Conservation (phyloP, 495 filamentous ascomycete genomes). For the Aspergillus panamensis region DNA sequence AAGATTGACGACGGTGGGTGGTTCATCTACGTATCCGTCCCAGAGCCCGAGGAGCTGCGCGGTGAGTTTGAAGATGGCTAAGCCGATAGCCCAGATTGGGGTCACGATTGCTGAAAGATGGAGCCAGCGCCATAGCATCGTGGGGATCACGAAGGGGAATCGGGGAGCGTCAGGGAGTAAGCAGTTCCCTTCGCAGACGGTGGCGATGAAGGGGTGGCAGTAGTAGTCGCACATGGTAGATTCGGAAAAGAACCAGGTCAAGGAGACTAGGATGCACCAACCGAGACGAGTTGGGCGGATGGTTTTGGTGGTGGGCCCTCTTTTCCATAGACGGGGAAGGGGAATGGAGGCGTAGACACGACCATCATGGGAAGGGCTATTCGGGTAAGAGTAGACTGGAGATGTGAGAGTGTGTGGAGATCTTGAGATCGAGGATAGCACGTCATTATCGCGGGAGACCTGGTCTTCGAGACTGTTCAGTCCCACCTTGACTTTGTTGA, state of each 20-base stretch:
- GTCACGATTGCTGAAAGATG: slow-evolving; percentile 32
- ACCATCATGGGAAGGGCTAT: slow-evolving; percentile 27
- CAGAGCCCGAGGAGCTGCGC: slow-evolving; percentile 39
- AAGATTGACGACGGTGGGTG: slow-evolving; percentile 25
- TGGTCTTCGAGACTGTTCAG: slow-evolving; percentile 63
- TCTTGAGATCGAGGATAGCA: slow-evolving; percentile 17
- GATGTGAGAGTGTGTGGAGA: slow-evolving; percentile 7
- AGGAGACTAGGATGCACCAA: slow-evolving; percentile 43
- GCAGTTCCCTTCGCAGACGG: slow-evolving; percentile 45
- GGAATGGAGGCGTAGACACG: slow-evolving; percentile 45
- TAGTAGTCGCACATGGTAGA: slow-evolving; percentile 58
- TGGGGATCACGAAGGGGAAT: slow-evolving; percentile 46
- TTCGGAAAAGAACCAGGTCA: slow-evolving; percentile 58
- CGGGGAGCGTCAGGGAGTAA: slow-evolving; percentile 43
- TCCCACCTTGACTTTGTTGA: slow-evolving; percentile 62
- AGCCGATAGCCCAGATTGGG: slow-evolving; percentile 30
- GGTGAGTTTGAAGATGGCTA: slow-evolving; percentile 33
- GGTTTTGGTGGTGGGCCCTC: slow-evolving; percentile 38
- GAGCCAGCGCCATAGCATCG: slow-evolving; percentile 47
- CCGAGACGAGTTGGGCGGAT: slow-evolving; percentile 56
- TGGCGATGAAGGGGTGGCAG: slow-evolving; percentile 53
- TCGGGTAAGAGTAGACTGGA: slow-evolving; percentile 10
- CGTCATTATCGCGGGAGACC: slow-evolving; percentile 42
- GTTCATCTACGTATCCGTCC: slow-evolving; percentile 46
- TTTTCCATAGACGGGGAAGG: slow-evolving; percentile 57